A percentile compares a stretch with the other conserved stretches of the same genome.
Conservation (phyloP, 1,284 basidiomycete species). For the Cryptococcus sp. region DNA sequence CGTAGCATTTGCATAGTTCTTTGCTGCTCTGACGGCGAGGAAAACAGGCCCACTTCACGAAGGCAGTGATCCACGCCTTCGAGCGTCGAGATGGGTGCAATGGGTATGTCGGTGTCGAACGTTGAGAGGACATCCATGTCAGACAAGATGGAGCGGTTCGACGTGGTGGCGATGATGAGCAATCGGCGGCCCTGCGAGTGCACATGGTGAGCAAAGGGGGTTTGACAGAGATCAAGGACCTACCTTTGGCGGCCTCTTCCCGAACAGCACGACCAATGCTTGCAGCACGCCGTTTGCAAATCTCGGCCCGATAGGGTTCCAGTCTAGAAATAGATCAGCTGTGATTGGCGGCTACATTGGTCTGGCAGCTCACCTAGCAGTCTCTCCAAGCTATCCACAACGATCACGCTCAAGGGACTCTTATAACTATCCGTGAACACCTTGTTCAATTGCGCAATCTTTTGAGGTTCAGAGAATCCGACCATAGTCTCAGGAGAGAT, state of each 20-base stretch:
- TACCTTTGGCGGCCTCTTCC: constrained; percentile 89
- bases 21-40: constrained; percentile 60
- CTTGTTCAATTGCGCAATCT: constrained; percentile 90
- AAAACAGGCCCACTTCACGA: constrained; percentile 80
- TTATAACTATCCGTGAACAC: constrained; percentile 97
- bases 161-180: constrained; percentile 89
- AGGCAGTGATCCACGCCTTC: constrained; percentile 74
- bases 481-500: constrained; percentile 97
- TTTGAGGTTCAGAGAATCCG: constrained; percentile 86
- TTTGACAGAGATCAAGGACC: constrained; percentile 15
- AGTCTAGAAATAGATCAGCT: constrained; percentile 62
- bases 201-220: not conserved
- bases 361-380: constrained; percentile 66
- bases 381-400: constrained; percentile 93
- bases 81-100: constrained; percentile 78
- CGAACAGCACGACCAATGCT: constrained; percentile 84
- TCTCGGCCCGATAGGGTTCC: constrained; percentile 95
- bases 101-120: constrained; percentile 86
- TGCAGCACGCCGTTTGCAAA: constrained; percentile 96
- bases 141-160: constrained; percentile 78
- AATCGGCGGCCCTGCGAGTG: constrained; percentile 75
- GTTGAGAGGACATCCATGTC: constrained; percentile 87
- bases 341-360: too few relatives aligned
- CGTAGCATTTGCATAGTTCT: constrained; percentile 68
- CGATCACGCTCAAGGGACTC: constrained; percentile 92